Percentiles rank a stretch among this genome's conserved stretches.
phyloP scores from a whole-genome alignment of 2,329 filamentous ascomycete genomes.

The Botrytis porri region DNA sequence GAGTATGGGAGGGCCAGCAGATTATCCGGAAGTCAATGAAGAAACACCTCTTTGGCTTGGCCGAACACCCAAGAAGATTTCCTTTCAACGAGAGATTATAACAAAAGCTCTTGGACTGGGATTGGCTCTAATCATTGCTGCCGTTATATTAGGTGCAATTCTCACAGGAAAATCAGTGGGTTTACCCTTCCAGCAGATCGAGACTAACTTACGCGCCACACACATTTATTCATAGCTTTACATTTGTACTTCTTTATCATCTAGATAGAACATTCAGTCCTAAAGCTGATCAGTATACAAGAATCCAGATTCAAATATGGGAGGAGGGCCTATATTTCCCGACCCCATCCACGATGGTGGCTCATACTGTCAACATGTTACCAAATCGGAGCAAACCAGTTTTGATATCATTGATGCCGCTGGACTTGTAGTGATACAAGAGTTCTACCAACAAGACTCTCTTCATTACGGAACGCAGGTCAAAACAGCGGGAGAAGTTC shows the following conservation, averaged over 20 bases:
- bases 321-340: neutral
- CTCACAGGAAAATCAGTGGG: neutral
- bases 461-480: slow-evolving; percentile 19
- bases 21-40: slow-evolving; percentile 25
- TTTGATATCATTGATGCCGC: slow-evolving; percentile 29
- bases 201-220: neutral
- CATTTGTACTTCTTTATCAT: neutral
- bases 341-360: slow-evolving; percentile 22
- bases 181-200: neutral
- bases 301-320: neutral
- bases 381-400: slow-evolving; percentile 22
- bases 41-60: slow-evolving; percentile 28
- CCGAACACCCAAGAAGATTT: slow-evolving; percentile 12
- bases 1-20: slow-evolving; percentile 34
- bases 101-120: slow-evolving; percentile 25
- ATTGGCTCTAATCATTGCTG: slow-evolving; percentile 24
- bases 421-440: slow-evolving; percentile 30
- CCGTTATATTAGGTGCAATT: neutral
- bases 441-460: slow-evolving; percentile 24
- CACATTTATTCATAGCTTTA: neutral
- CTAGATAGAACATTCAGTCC: too few species aligned
- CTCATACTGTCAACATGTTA: slow-evolving; percentile 30
- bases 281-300: neutral
- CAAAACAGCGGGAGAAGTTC: slow-evolving; percentile 32
- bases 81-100: slow-evolving; percentile 20